Base-by-base conservation (phyloP, 1,139 yeast genomes). In the Geotrichum restrictum region DNA sequence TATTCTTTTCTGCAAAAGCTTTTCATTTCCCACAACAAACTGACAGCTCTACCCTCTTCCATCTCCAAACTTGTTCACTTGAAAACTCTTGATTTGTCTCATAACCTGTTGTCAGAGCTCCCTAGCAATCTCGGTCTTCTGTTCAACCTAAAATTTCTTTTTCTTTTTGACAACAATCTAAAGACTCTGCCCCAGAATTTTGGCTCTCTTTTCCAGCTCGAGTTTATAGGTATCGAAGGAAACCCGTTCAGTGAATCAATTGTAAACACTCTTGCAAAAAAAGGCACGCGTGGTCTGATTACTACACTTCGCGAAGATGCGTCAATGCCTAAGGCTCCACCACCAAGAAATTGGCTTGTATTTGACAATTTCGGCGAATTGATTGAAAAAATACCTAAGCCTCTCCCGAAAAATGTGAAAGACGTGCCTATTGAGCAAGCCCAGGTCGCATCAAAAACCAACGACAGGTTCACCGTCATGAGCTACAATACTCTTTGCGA, bases 401-500 rank as follows among this genome's bases (percentile, higher is more conserved):
- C 45, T 2, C 16, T 49, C 16, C 48, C 52, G 3, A 24, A 38
- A 7, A 42, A 49, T 40, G 14, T 41, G 10, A n/a, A 40, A 10
- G 16, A 40, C 2, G 44, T 21, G 8, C 33, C 31, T 10, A 10
- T 24, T n/a, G 21, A 22, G 11, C 44, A 40, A n/a, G 44, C 16
- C 14, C 32, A 40, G n/a, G 33, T 13, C 14, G 18, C 31, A 10
- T 4, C 43, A 11, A 16, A 34, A 13, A n/a, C 8, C 18, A 38
- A 39, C 6, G 41, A 50, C 36, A 29, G 40, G n/a, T 89, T 93
- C 67, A 86, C 96, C 0, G 74, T 91, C 52, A 76, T 88, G 78
- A 83, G 91, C 46, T 93, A 89, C 74, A 93, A 93, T 69, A 88
- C 95, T 2, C 76, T 93, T 65, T 93, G 98, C 70, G 98, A 93